phyloP scores from a whole-genome alignment of 2,329 filamentous ascomycete genomes.

The Fusarium miscanthi region DNA sequence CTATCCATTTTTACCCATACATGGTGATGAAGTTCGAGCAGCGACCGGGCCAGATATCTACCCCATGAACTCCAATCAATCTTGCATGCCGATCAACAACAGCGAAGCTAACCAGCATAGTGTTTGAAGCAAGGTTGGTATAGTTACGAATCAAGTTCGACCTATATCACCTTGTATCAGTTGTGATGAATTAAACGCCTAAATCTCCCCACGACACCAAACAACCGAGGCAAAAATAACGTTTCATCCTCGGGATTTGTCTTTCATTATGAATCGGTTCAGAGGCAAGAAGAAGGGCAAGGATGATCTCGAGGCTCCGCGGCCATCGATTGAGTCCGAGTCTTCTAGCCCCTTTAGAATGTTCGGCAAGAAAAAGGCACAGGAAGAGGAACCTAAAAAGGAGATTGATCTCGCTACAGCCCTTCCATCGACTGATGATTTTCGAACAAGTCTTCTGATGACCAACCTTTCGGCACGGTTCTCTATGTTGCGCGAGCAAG shows the following conservation, averaged over 20 bases:
- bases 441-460: slow-evolving; percentile 96
- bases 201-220: background rate
- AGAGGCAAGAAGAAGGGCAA: slow-evolving; percentile 77
- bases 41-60: background rate
- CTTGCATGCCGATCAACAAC: background rate
- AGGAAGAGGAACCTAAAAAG: slow-evolving; percentile 67
- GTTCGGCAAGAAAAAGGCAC: slow-evolving; percentile 67
- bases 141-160: slow-evolving; percentile 23
- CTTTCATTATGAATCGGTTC: slow-evolving; percentile 77
- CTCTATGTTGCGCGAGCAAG: slow-evolving; percentile 95
- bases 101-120: slow-evolving; percentile 18
- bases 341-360: slow-evolving; percentile 63
- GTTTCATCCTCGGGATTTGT: background rate
- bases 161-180: background rate
- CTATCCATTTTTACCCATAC: background rate
- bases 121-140: slow-evolving; percentile 26
- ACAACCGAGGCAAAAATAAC: slow-evolving; percentile 6
- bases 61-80: background rate
- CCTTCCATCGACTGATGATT: slow-evolving; percentile 86
- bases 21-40: background rate
- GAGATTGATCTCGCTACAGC: slow-evolving; percentile 79
- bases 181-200: slow-evolving; percentile 41
- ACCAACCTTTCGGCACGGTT: slow-evolving; percentile 93
- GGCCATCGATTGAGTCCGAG: slow-evolving; percentile 67
- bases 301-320: slow-evolving; percentile 60